phyloP scores from a whole-genome alignment of 495 filamentous ascomycete genomes.

The Cryomyces antarcticus region DNA sequence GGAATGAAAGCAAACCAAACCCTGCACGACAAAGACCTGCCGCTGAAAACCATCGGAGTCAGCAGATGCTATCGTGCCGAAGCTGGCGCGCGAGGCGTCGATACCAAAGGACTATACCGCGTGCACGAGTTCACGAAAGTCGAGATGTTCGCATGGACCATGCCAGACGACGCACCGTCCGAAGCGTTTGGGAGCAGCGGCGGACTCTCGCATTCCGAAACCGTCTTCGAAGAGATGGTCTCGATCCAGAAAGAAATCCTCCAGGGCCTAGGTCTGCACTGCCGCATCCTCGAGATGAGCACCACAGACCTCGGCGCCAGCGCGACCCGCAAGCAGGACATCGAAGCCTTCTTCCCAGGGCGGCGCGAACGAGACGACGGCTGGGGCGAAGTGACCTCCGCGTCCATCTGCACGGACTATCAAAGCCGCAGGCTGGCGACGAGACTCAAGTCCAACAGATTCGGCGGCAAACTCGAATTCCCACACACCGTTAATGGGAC shows the following conservation, averaged over 20 bases:
- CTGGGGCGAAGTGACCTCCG: constrained; percentile 85
- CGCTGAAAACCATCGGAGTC: constrained; percentile 58
- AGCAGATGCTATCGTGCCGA: constrained; percentile 88
- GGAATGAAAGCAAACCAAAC: constrained; percentile 64
- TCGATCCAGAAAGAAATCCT: constrained; percentile 72
- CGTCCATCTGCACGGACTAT: constrained; percentile 87
- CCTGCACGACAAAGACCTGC: constrained; percentile 41
- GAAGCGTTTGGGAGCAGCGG: constrained; percentile 1
- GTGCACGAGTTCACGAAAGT: constrained; percentile 99
- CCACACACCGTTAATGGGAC: constrained; percentile 89
- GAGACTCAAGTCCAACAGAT: constrained; percentile 31
- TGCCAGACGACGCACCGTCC: constrained; percentile 18
- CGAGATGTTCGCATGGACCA: constrained; percentile 82
- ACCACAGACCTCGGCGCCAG: constrained; percentile 69
- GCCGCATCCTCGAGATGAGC: constrained; percentile 85
- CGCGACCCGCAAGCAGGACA: constrained; percentile 70
- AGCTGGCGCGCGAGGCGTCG: constrained; percentile 69
- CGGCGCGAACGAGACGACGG: constrained; percentile 50
- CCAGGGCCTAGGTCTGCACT: constrained; percentile 53
- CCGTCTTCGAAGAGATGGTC: constrained; percentile 62
- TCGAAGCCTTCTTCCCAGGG: constrained; percentile 86
- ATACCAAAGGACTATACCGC: constrained; percentile 87
- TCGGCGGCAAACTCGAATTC: constrained; percentile 18
- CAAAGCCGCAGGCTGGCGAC: constrained; percentile 70
- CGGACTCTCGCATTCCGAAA: constrained; percentile 3